Evolutionary conservation across 106 monocot species (phyloP).

Genomic region (Dioscorea dumetorum): DNA sequence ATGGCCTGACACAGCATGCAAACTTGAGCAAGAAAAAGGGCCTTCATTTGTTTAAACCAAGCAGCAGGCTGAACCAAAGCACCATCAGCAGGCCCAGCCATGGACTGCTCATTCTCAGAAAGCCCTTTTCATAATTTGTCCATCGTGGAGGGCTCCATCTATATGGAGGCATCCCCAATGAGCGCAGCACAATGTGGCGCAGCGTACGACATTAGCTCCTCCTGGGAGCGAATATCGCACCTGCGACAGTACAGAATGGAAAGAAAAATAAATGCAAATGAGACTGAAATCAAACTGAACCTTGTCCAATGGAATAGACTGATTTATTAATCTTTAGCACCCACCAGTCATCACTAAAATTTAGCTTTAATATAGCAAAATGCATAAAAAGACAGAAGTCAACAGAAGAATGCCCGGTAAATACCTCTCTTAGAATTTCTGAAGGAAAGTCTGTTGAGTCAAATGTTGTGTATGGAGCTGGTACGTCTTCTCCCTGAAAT

Average conservation of each 20-base stretch:
- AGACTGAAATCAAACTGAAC: slow-evolving; percentile 8
- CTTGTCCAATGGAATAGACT: no score
- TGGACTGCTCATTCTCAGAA: slow-evolving; percentile 35
- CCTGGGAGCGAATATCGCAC: slow-evolving; percentile 99
- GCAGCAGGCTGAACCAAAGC: slow-evolving; percentile 27
- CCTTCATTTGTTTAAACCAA: slow-evolving; percentile 21
- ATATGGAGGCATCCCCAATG: slow-evolving; percentile 45
- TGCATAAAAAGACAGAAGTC: no score
- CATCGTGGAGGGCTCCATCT: slow-evolving; percentile 46
- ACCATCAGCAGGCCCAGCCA: slow-evolving; percentile 24
- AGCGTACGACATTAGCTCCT: slow-evolving; percentile 99
- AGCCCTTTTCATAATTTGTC: slow-evolving; percentile 45
- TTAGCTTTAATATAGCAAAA: no score
- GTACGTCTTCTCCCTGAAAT: slow-evolving; percentile 34
- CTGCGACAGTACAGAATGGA: slow-evolving; percentile 57
- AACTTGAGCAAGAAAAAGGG: slow-evolving; percentile 4
- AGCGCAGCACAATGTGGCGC: slow-evolving; percentile 40
- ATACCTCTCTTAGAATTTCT: slow-evolving; percentile 62
- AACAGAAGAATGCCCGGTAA: background rate
- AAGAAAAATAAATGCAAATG: slow-evolving; percentile 46
- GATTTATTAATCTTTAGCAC: no score
- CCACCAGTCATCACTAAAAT: no score
- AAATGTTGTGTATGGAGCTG: slow-evolving; percentile 47
- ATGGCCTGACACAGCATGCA: no score
- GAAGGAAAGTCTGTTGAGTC: slow-evolving; percentile 49